A percentile compares a stretch with the other conserved stretches of the same genome.
Conservation (phyloP, 2,329 filamentous ascomycete genomes). For the Diaporthe capsici region DNA sequence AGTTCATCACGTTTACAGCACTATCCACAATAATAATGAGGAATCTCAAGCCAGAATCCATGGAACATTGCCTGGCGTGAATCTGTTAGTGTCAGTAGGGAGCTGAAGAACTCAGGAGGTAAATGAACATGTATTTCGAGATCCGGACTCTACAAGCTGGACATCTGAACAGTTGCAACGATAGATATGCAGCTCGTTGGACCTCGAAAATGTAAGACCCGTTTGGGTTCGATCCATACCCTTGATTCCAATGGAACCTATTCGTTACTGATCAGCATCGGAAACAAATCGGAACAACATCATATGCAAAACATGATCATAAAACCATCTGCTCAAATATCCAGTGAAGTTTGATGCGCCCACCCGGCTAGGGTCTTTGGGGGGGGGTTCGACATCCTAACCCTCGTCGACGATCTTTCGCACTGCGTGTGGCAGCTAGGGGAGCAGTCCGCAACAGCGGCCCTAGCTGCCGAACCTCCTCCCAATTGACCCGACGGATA, state of each 20-base stretch:
- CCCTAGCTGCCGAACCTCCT: slow-evolving; percentile 26
- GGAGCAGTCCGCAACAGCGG: slow-evolving; percentile 32
- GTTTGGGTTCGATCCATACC: too few relatives aligned
- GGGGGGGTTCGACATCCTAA: neutral
- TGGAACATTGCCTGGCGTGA: too few relatives aligned
- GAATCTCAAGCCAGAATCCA: neutral
- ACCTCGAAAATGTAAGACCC: too few relatives aligned
- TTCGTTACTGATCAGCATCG: neutral
- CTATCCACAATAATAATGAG: neutral
- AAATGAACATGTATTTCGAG: too few relatives aligned
- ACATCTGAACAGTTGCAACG: too few relatives aligned
- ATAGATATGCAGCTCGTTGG: too few relatives aligned
- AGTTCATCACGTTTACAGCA: neutral
- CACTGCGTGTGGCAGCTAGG: neutral
- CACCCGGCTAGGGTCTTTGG: too few relatives aligned
- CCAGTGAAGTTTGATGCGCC: neutral
- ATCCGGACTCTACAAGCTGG: too few relatives aligned
- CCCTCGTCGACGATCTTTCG: neutral
- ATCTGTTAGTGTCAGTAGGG: too few relatives aligned
- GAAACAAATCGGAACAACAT: neutral
- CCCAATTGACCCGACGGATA: slow-evolving; percentile 24
- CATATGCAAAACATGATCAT: neutral
- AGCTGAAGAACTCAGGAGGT: too few relatives aligned
- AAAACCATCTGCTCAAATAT: neutral
- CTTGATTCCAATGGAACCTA: too few relatives aligned